Base-by-base conservation (phyloP, 768 basidiomycete genomes). In the Peribolospora baueri region DNA sequence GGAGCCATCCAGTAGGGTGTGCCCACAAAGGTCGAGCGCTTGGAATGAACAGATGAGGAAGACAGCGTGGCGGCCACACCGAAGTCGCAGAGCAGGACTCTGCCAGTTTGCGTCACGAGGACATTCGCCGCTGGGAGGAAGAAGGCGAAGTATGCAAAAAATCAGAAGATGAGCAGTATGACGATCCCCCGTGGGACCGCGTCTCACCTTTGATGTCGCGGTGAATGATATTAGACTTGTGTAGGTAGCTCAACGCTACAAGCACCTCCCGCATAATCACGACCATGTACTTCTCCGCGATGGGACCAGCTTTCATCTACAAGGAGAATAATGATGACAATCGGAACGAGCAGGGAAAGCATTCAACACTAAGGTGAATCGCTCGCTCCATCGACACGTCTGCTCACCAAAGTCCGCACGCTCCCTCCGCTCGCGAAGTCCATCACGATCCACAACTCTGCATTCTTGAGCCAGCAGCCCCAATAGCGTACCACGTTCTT, bases 1-100 rank as follows among this genome's bases (percentile, higher is more conserved):
- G 93, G 93, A 0, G 93, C 93, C 93, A 98, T 98, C 91, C 91
- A 97, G 65, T 93, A 86, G 0, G 90, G 91, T 2, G 93, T 97
- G 2, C 93, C 93, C 58, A 90, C 86, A 63, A 97, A 76, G 0
- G 93, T 98, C 53, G 90, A 87, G 36, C 93, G 78, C 67, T 97
- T 97, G 66, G 85, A 86, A 8, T 80, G 78, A 1, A 77, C 73
- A 8, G 65, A 67, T 13, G 61, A 64, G 11, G 79, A 84, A 37
- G 78, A 76, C 48, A 93, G 75, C 43, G 93, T 76, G 3, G 90
- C 93, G 4, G 91, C 93, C 50, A 98, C 93, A 39, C 93, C 93
- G 67, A 98, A 98, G 69, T 98, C 93, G 65, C 87, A 91, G 38
- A 98, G 81, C 72, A 93, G 80, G 62, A 97, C 84, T 63, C 86